phyloP scores from a whole-genome alignment of 441 rosid genomes.

The Adansonia grandidieri region DNA sequence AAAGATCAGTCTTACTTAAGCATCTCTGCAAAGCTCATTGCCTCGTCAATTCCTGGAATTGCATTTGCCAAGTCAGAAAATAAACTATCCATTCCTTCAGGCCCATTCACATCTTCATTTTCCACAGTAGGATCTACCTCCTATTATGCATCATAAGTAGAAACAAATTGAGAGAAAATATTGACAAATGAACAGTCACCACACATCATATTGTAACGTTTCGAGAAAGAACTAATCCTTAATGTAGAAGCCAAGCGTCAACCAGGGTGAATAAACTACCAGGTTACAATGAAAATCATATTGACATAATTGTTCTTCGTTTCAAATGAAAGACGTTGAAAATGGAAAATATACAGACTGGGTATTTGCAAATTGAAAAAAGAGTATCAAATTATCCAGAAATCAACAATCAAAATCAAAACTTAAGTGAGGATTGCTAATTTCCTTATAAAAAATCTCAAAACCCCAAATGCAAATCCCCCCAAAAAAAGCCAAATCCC shows the following conservation, averaged over 20 bases:
- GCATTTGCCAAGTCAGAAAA: constrained; percentile 94
- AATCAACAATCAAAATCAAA: constrained; percentile 23
- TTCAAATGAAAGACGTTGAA: neutral
- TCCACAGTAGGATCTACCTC: constrained; percentile 97
- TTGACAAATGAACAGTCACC: neutral
- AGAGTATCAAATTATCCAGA: neutral
- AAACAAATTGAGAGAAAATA: neutral
- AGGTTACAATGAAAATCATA: constrained; percentile 2
- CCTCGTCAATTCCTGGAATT: constrained; percentile 92
- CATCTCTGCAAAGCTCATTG: constrained; percentile 60
- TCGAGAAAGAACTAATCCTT: neutral
- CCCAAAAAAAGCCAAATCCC: neutral
- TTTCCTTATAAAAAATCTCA: neutral
- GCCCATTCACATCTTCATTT: constrained; percentile 26
- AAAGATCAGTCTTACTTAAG: constrained; percentile 67
- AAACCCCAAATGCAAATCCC: constrained; percentile 10
- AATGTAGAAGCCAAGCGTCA: neutral
- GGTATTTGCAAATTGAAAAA: constrained; percentile 1
- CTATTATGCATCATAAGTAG: constrained; percentile 42
- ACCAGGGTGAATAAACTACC: neutral
- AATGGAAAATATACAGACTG: neutral
- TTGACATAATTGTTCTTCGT: constrained; percentile 8
- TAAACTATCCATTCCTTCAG: constrained; percentile 89
- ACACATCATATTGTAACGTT: neutral
- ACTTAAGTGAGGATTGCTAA: constrained; percentile 9